These are phyloP conservation scores for Paspalum vaginatum DNA, from an alignment of 176 grass and related monocot species.

Conservation along the genomic window DNA sequence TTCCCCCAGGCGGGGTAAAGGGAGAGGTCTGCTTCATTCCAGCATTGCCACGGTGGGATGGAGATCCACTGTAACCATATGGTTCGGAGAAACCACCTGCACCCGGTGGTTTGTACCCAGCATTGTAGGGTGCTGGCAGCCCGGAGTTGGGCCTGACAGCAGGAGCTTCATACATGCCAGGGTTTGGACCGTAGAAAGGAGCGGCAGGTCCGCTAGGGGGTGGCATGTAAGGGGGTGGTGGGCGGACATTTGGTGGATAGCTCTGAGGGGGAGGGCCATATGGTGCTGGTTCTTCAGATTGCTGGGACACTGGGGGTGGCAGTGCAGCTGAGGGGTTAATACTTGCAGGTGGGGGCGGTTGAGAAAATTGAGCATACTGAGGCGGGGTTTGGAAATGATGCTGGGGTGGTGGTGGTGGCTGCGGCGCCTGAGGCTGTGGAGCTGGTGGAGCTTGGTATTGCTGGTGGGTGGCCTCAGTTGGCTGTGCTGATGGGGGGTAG, in stretches of 20 bases:
- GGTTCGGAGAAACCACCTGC: conserved; percentile 52
- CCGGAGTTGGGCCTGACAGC: conserved; percentile 55
- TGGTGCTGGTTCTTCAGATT: conserved; percentile 55
- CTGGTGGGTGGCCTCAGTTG: conserved; percentile 56
- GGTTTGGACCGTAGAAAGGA: conserved; percentile 66
- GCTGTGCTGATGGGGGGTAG: conserved; percentile 51
- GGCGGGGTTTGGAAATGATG: conserved; percentile 48
- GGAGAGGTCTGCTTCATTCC: conserved; percentile 53
- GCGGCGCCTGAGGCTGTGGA: conserved; percentile 32
- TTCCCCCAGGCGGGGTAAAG: conserved; percentile 50
- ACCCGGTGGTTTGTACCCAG: conserved; percentile 62
- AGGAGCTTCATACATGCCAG: conserved; percentile 57
- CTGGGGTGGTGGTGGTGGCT: conserved; percentile 29
- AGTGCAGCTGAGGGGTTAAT: conserved; percentile 49
- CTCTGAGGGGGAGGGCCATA: conserved; percentile 58
- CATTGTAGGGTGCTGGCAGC: conserved; percentile 43
- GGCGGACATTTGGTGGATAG: conserved; percentile 57
- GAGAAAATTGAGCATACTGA: conserved; percentile 61
- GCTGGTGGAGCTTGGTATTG: conserved; percentile 55
- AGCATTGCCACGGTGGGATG: conserved; percentile 60
- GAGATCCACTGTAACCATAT: conserved; percentile 71
- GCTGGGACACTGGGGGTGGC: conserved; percentile 43
- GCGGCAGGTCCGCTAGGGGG: conserved; percentile 49
- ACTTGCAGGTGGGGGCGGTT: conserved; percentile 45
- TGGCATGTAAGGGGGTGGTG: conserved; percentile 56